Base-by-base conservation (phyloP, 495 filamentous ascomycete species). In the Penicillium argentinense region DNA sequence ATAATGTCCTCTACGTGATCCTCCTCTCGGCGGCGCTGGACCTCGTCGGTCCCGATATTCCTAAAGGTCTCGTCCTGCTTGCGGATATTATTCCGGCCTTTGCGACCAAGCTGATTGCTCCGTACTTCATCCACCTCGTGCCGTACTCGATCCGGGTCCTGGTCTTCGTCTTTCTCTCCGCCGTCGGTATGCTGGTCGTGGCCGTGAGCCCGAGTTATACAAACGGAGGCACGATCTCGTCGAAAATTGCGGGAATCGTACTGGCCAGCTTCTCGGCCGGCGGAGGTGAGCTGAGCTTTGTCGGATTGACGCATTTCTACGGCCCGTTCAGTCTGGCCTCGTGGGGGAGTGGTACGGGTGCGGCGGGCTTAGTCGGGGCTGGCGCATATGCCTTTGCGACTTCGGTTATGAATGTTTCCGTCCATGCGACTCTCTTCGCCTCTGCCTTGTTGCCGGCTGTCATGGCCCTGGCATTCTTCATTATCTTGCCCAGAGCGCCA, bases 1-100 rank as follows among this genome's bases (percentile, higher is more conserved):
- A 98, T 69, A 97, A 97, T 72, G 87, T 98, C 60, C 87, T 96
- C 68, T 98, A 97, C 64, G 91, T 98, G 24, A 86, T 98, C 63
- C 89, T 98, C 64, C 83, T 98, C 54, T 91, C 91, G 11, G 87
- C 93, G n/a, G 92, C 93, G 16, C 85, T 95, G 48, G 93, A 98
- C 63, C 85, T 98, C 46, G 93, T 97, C 60, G 91, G 91, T 9
- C 82, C 86, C 27, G 61, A 71, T 37, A 74, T 96, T 1, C 93
- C 92, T 21, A 97, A 96, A 66, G 89, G 84, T 45, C 77, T 95
- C 37, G 91, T 98, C 50, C 86, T 97, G 28, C 88, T 98, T 47
- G 89, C 90, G 50, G 88, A 96, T 66, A 88, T 97, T 47, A 74
- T 95, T 13, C 93, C 93, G 9, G 87, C 86, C 13, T 96, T 98